phyloP scores from a whole-genome alignment of 257 asterid species.

The Leptodermis oblonga region DNA sequence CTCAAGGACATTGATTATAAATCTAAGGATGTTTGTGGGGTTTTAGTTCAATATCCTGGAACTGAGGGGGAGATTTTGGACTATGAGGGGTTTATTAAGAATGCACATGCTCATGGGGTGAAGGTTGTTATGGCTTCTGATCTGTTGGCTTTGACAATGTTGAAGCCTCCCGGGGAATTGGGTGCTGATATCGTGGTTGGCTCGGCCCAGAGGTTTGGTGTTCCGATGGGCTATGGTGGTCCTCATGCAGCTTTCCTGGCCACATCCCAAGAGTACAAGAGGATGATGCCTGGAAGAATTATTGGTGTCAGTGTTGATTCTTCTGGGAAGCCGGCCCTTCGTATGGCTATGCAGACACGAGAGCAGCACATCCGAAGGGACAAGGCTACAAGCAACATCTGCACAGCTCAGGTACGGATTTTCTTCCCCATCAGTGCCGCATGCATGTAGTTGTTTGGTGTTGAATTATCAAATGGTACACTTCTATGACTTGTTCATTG shows the following conservation, averaged over 20 bases:
- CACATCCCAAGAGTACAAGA: conserved; percentile 95
- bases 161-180: conserved; percentile 94
- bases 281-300: conserved; percentile 99
- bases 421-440: not conserved
- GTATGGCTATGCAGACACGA: conserved; percentile 99
- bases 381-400: conserved; percentile 97
- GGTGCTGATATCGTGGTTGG: conserved; percentile 97
- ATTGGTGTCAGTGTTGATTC: conserved; percentile 97
- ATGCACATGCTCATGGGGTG: conserved; percentile 85
- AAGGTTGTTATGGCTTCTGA: conserved; percentile 98
- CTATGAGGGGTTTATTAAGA: conserved; percentile 80
- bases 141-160: conserved; percentile 78
- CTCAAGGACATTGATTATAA: conserved; percentile 64
- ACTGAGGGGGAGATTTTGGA: conserved; percentile 94
- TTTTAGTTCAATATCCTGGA: conserved; percentile 92
- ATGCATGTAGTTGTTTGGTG: not conserved
- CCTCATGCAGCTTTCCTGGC: conserved; percentile 99
- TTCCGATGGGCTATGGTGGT: conserved; percentile 99
- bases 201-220: conserved; percentile 99
- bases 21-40: conserved; percentile 93
- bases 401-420: conserved; percentile 86
- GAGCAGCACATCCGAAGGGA: conserved; percentile 99
- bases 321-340: conserved; percentile 84
- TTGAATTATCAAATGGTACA: not conserved
- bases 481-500: not conserved